These are phyloP conservation scores for Carpinus fangiana DNA, from an alignment of 306 rosid species.

Conservation along the genomic window DNA sequence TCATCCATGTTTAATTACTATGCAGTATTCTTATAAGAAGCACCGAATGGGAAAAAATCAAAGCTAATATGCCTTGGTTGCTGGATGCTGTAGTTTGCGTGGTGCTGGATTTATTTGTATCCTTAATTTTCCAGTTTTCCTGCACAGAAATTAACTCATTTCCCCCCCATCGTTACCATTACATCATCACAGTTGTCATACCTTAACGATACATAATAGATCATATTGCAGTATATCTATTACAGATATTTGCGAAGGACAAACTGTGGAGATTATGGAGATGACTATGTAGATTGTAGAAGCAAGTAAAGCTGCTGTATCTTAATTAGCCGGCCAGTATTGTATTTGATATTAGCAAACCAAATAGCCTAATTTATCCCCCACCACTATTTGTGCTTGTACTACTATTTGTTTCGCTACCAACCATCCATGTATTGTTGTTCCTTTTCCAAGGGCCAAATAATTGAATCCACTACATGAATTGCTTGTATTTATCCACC, in stretches of 20 bases:
- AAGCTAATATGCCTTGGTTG: conserved; percentile 91
- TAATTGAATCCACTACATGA: neutral
- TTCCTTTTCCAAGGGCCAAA: neutral
- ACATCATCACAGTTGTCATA: too few relatives aligned
- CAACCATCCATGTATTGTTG: neutral
- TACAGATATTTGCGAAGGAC: conserved; percentile 37
- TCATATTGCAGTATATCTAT: conserved; percentile 69
- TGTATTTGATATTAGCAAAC: conserved; percentile 6
- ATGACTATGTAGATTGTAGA: conserved; percentile 29
- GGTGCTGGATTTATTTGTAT: conserved; percentile 87
- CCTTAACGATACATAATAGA: conserved; percentile 56
- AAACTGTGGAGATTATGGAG: conserved; percentile 21
- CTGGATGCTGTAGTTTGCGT: conserved; percentile 90
- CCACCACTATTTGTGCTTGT: neutral
- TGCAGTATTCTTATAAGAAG: conserved; percentile 82
- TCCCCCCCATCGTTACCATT: neutral
- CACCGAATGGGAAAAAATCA: conserved; percentile 72
- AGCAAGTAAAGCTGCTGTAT: conserved; percentile 31
- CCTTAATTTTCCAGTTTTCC: conserved; percentile 35
- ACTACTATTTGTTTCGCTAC: neutral
- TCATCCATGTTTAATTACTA: neutral
- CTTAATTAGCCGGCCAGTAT: conserved; percentile 24
- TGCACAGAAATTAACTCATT: neutral
- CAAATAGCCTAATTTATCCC: neutral
- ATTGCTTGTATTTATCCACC: too few relatives aligned